A percentile compares a stretch with the other conserved stretches of the same genome.
These are phyloP conservation scores for Coniophora puteana DNA, from an alignment of 1,284 basidiomycete species.

Conservation along the genomic window DNA sequence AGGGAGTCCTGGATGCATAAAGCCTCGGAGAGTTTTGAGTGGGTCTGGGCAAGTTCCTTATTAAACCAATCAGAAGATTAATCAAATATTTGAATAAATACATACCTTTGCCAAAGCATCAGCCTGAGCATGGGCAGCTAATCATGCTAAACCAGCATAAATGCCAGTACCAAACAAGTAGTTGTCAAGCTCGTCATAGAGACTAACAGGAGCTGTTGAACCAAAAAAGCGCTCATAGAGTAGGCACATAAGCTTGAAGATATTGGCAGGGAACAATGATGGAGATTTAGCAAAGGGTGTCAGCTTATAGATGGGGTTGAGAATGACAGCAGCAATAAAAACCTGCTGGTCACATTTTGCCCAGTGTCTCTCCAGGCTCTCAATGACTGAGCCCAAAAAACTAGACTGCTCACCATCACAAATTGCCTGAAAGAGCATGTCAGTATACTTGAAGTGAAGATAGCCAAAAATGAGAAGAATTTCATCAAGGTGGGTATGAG, in stretches of 20 bases:
- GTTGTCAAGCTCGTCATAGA: no score
- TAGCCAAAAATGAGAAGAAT: constrained; percentile 35
- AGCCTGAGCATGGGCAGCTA: not conserved
- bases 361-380: constrained; percentile 38
- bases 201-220: no score
- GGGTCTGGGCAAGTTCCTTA: not conserved
- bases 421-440: constrained; percentile 7
- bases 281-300: not conserved
- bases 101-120: not conserved
- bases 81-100: not conserved
- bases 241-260: no score
- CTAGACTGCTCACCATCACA: not conserved
- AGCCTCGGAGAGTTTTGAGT: not conserved
- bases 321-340: constrained; percentile 35
- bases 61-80: not conserved
- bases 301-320: constrained; percentile 30
- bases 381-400: constrained; percentile 19
- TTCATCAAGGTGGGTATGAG: constrained; percentile 30
- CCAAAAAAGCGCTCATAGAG: no score
- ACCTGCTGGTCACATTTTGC: constrained; percentile 36
- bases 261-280: no score
- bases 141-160: not conserved
- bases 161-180: no score
- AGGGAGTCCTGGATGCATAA: not conserved
- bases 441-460: constrained; percentile 22